phyloP scores from a whole-genome alignment of 495 filamentous ascomycete species.

The Pyronema omphalodes region DNA sequence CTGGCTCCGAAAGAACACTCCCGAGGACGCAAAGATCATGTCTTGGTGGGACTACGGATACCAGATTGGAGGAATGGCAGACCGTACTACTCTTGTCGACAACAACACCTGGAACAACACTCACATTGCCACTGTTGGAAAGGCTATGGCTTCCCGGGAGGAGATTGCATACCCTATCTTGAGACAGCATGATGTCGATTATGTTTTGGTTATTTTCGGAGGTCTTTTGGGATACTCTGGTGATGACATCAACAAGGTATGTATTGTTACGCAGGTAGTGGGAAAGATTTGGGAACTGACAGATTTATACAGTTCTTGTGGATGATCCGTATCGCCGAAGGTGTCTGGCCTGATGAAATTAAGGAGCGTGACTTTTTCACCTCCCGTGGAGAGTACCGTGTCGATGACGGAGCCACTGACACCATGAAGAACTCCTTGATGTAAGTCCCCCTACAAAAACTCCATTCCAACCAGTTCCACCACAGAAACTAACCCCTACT shows the following conservation, averaged over 20 bases:
- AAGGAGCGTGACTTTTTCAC: constrained; percentile 97
- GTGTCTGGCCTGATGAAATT: constrained; percentile 98
- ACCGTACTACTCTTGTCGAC: constrained; percentile 90
- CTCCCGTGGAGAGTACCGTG: constrained; percentile 79
- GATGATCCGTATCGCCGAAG: constrained; percentile 99
- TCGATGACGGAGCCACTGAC: constrained; percentile 85
- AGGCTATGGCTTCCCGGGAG: constrained; percentile 94
- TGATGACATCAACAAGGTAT: constrained; percentile 88
- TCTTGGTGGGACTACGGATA: constrained; percentile 99
- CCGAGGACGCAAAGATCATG: constrained; percentile 93
- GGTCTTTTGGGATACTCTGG: constrained; percentile 96
- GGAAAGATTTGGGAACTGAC: constrained; percentile 4
- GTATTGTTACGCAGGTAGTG: neutral
- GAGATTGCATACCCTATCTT: constrained; percentile 98
- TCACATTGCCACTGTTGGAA: constrained; percentile 97
- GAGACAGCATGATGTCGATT: constrained; percentile 95
- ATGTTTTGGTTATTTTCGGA: constrained; percentile 92
- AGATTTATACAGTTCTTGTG: constrained; percentile 64
- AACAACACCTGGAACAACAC: constrained; percentile 99
- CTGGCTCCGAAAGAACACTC: constrained; percentile 96
- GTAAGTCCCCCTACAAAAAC: too few species aligned
- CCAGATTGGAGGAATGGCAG: constrained; percentile 99
- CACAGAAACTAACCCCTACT: constrained; percentile 25
- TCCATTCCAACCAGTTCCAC: too few species aligned
- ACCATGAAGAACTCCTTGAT: constrained; percentile 99